These are phyloP conservation scores for Fusarium oxysporum DNA, from an alignment of 2,329 filamentous ascomycete genomes.

Conservation along the genomic window DNA sequence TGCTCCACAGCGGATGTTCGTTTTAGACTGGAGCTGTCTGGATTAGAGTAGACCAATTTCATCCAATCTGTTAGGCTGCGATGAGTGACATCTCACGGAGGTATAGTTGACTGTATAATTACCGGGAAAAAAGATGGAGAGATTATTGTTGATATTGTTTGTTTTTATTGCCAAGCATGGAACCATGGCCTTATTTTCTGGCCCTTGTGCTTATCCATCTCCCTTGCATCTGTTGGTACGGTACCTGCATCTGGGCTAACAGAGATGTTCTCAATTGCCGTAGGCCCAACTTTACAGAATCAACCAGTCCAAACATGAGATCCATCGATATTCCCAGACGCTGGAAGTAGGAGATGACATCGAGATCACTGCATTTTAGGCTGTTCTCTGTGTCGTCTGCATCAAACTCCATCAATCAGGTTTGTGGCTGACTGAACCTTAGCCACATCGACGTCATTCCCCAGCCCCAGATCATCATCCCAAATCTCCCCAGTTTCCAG, in stretches of 20 bases:
- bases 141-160: neutral
- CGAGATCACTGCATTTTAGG: neutral
- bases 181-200: neutral
- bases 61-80: neutral
- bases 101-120: constrained; percentile 1
- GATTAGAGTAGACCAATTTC: neutral
- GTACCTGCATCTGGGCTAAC: neutral
- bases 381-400: neutral
- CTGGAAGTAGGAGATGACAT: neutral
- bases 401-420: neutral
- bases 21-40: constrained; percentile 10
- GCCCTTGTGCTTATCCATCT: neutral
- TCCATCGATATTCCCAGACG: accelerated
- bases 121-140: neutral
- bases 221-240: neutral
- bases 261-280: neutral
- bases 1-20: constrained; percentile 14
- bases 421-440: constrained; percentile 16
- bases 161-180: neutral
- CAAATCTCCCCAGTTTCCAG: constrained; percentile 15
- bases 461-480: neutral
- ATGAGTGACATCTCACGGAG: neutral
- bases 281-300: neutral
- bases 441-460: constrained; percentile 39
- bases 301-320: neutral